Base-by-base conservation (phyloP, 148 eudicot genomes). In the Nepenthes mirabilis region DNA sequence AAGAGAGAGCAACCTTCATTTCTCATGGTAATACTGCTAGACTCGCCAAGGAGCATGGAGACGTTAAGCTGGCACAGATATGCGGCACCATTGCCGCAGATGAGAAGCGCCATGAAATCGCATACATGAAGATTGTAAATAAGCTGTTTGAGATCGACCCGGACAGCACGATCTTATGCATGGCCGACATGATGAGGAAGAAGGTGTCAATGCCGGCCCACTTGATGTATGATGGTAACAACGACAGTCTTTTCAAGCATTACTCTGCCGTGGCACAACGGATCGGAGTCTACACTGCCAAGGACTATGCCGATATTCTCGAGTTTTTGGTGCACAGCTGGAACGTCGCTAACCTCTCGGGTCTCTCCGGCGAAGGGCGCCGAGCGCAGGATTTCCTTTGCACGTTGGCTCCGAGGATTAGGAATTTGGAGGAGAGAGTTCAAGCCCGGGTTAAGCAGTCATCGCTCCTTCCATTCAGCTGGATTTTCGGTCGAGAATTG, bases 71-170 rank as follows among this genome's bases (percentile, higher is more conserved):
- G 34, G 82, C 82, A 12, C 72, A 78, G 14, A 59, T 78, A 5
- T 78, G 78, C 33, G 78, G 82, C 9, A 78, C 74, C 6, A 78
- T 78, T 57, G 82, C 82, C n/a, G 78, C 82, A 36, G 82, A 78
- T 43, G 82, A 78, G 57, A 78, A 74, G 61, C 75, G 82, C 5
- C 82, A 78, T 50, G 82, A 74, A 61, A 74, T 65, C 0, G 82
- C 82, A 36, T 78, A 78, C 78, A 74, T 75, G 2, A 78, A 78
- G 54, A 78, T 78, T 3, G 82, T 78, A 0, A 75, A 78, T 57
- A 78, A 78, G 68, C 78, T 78, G 58, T 78, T 78, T 48, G 82
- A 78, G 70, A 65, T 78, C 0, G 82, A 78, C 52, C 78, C 82
- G 1, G 65, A 78, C 54, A 70, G 70, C 49, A 55, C 82, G 1